Percentiles rank a stretch among this genome's conserved stretches.
Evolutionary conservation across 73 alveolate genomes (phyloP).

Genomic region (Halteria grandinella): DNA sequence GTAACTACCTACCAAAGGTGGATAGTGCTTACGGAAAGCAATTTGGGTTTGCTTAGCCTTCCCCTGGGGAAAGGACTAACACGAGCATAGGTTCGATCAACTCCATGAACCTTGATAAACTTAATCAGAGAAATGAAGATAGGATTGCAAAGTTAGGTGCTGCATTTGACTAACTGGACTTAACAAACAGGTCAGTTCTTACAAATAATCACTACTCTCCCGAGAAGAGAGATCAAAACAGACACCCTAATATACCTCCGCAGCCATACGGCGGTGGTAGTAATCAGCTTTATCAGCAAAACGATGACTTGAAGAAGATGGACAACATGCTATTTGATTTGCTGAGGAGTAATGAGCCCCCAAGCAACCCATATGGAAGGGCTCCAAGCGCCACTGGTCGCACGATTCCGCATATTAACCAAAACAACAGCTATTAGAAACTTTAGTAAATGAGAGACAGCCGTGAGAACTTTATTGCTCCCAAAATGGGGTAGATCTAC

Average conservation of each 20-base stretch:
- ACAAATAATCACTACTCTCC: background rate
- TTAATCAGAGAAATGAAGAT: slow-evolving; percentile 26
- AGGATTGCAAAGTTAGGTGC: slow-evolving; percentile 18
- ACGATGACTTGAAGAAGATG: slow-evolving; percentile 22
- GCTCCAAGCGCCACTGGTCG: background rate
- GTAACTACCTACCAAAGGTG: background rate
- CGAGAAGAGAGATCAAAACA: background rate
- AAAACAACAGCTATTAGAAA: background rate
- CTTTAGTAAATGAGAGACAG: slow-evolving; percentile 21
- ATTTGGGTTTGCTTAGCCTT: background rate
- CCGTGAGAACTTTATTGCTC: slow-evolving; percentile 28
- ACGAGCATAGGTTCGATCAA: slow-evolving; percentile 30
- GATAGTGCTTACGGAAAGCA: background rate
- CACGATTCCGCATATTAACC: slow-evolving; percentile 30
- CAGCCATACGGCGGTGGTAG: background rate
- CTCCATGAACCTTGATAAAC: slow-evolving; percentile 20
- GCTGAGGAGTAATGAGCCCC: slow-evolving; percentile 2
- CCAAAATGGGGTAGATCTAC: slow-evolving; percentile 8
- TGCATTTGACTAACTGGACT: background rate
- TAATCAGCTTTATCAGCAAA: too few species aligned
- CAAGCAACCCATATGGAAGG: background rate
- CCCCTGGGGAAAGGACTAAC: slow-evolving; percentile 36
- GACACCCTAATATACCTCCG: background rate
- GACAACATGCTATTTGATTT: slow-evolving; percentile 41
- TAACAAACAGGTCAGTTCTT: slow-evolving; percentile 13